Conservation (phyloP, 805 yeast genomes). For the Clavispora carvajalis region DNA sequence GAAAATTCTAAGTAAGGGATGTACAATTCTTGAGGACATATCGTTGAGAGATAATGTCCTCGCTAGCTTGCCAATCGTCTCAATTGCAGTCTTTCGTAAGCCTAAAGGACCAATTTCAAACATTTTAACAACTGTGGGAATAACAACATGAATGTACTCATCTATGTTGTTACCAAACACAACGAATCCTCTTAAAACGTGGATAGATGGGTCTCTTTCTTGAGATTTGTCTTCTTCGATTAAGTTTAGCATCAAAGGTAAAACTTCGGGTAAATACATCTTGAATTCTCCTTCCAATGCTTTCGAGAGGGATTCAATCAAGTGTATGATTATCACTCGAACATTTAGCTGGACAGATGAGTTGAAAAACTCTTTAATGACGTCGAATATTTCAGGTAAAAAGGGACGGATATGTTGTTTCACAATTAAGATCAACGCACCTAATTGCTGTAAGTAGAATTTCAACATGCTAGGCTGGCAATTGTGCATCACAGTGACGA, state of each 20-base stretch:
- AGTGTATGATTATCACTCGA: constrained; percentile 72
- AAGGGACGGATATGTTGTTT: constrained; percentile 87
- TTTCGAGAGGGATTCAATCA: constrained; percentile 77
- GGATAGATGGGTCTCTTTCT: constrained; percentile 56
- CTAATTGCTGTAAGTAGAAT: constrained; percentile 83
- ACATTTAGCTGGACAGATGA: constrained; percentile 43
- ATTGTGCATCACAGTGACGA: constrained; percentile 75
- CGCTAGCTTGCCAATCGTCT: constrained; percentile 76
- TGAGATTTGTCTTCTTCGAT: constrained; percentile 67
- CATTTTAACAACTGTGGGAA: constrained; percentile 80
- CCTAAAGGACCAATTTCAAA: constrained; percentile 65
- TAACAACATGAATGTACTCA: constrained; percentile 77
- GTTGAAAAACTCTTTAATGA: constrained; percentile 69
- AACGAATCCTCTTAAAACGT: constrained; percentile 77
- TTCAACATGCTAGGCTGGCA: constrained; percentile 78
- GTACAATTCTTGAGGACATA: constrained; percentile 86
- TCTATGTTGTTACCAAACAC: constrained; percentile 85
- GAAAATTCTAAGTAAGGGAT: constrained; percentile 73
- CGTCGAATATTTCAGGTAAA: constrained; percentile 66
- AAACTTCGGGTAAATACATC: constrained; percentile 67
- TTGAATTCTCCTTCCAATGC: constrained; percentile 93
- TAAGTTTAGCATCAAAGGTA: constrained; percentile 70
- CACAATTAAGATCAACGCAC: constrained; percentile 73
- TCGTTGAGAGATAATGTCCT: constrained; percentile 70
- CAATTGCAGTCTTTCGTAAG: constrained; percentile 69